Evolutionary conservation across 2,329 filamentous ascomycete genomes (phyloP).

Genomic region (Hypoxylon rubiginosum): DNA sequence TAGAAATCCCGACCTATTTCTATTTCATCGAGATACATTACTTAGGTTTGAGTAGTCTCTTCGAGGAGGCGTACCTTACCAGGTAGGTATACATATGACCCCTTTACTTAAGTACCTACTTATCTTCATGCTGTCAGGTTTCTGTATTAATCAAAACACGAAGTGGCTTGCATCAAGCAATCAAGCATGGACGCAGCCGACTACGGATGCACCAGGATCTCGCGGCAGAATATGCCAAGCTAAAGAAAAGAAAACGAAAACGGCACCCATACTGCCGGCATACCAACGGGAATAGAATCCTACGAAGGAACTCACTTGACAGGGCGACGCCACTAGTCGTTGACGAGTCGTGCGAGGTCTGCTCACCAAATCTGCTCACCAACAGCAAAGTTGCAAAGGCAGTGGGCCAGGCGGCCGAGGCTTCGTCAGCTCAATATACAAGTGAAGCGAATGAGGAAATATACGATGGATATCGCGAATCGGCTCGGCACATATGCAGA

Average conservation of each 20-base stretch:
- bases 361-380: no score
- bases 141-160: constrained; percentile 2
- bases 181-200: constrained; percentile 20
- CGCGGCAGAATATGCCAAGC: constrained; percentile 29
- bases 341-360: constrained; percentile 11
- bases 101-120: background rate
- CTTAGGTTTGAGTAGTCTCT: no score
- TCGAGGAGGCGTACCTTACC: background rate
- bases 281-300: background rate
- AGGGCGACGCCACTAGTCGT: background rate
- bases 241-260: constrained; percentile 16
- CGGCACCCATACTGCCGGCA: constrained; percentile 20
- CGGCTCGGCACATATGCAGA: constrained; percentile 29
- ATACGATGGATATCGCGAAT: constrained; percentile 31
- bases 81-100: background rate
- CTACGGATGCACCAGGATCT: constrained; percentile 25
- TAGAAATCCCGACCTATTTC: no score
- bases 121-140: constrained; percentile 1
- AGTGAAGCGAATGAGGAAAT: constrained; percentile 26
- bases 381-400: constrained; percentile 8
- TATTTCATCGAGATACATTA: background rate
- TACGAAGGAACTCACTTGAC: constrained; percentile 3
- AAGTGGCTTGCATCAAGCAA: constrained; percentile 21
- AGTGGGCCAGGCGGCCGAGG: constrained; percentile 24
- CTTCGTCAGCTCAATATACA: constrained; percentile 43